Evolutionary conservation across 768 basidiomycete genomes (phyloP).

Genomic region (Lactifluus hygrophoroides): DNA sequence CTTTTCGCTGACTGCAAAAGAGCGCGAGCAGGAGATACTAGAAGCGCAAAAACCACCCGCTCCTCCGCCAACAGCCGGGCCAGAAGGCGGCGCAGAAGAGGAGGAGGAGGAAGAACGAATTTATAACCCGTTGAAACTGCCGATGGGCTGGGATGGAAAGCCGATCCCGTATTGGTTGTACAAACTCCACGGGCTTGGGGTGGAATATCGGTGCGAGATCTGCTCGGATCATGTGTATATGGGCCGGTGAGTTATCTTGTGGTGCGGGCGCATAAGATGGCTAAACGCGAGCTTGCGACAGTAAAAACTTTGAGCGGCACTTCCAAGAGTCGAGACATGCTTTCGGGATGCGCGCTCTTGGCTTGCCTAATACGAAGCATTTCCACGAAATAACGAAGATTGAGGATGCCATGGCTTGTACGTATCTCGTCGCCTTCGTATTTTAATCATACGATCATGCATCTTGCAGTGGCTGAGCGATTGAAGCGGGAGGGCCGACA

Average conservation of each 20-base stretch:
- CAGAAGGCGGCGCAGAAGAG: conserved; percentile 52
- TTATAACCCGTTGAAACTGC: conserved; percentile 95
- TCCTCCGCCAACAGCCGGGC: conserved; percentile 37
- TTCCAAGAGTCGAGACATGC: conserved; percentile 97
- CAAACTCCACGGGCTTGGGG: conserved; percentile 96
- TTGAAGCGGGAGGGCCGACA: conserved; percentile 94
- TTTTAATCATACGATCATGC: not conserved
- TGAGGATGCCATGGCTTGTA: conserved; percentile 89
- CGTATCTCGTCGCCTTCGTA: conserved; percentile 29
- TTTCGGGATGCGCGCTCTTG: conserved; percentile 96
- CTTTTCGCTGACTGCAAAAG: conserved; percentile 93
- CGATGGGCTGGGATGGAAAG: conserved; percentile 97
- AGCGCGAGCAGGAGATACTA: conserved; percentile 87
- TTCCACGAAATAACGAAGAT: conserved; percentile 98
- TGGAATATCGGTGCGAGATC: conserved; percentile 95
- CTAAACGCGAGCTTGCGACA: conserved; percentile 25
- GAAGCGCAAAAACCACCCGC: conserved; percentile 55
- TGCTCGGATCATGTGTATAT: conserved; percentile 96
- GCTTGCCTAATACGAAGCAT: conserved; percentile 96
- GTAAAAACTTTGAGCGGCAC: conserved; percentile 95
- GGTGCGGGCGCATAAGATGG: not conserved
- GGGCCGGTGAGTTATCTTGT: conserved; percentile 58
- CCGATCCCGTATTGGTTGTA: conserved; percentile 99
- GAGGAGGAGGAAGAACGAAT: conserved; percentile 95
- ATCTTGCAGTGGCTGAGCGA: conserved; percentile 79